Percentiles rank a stretch among this genome's conserved stretches.
Evolutionary conservation across 306 rosid genomes (phyloP).

Genomic region (Medicago lupulina): DNA sequence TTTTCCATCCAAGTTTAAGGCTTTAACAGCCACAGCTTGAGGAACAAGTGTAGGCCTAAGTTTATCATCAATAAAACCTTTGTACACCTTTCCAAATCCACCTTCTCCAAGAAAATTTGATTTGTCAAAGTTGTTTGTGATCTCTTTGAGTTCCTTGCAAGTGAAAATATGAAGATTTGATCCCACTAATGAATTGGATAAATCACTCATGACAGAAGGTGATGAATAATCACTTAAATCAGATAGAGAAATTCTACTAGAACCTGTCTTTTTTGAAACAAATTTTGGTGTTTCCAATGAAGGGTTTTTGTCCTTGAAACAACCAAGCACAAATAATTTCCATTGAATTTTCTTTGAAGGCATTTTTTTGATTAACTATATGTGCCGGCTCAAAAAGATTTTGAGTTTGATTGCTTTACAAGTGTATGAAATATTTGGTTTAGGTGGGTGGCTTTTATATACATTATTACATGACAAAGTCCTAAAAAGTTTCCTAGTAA

Average conservation of each 20-base stretch:
- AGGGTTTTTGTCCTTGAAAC: constrained; percentile 51
- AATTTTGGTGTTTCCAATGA: constrained; percentile 42
- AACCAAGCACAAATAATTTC: constrained; percentile 55
- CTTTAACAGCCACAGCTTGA: constrained; percentile 78
- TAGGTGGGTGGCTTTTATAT: constrained; percentile 39
- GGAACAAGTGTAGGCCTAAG: constrained; percentile 62
- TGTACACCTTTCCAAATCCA: constrained; percentile 88
- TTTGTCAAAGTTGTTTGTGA: constrained; percentile 63
- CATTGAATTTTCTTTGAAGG: constrained; percentile 49
- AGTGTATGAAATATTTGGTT: constrained; percentile 37
- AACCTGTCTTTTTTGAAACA: constrained; percentile 49
- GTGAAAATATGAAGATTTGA: constrained; percentile 83
- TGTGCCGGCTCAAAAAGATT: constrained; percentile 25
- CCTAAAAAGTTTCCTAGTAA: constrained; percentile 16
- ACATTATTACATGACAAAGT: constrained; percentile 37
- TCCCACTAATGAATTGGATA: constrained; percentile 73
- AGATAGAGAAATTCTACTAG: constrained; percentile 68
- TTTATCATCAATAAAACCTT: constrained; percentile 79
- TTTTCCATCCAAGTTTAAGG: constrained; percentile 78
- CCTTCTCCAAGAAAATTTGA: constrained; percentile 83
- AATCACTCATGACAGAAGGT: constrained; percentile 70
- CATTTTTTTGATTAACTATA: constrained; percentile 44
- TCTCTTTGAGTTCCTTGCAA: constrained; percentile 63
- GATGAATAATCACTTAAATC: constrained; percentile 77
- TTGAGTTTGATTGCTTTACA: constrained; percentile 34